Base-by-base conservation (phyloP, 805 yeast species). In the Pichia phayaonensis region DNA sequence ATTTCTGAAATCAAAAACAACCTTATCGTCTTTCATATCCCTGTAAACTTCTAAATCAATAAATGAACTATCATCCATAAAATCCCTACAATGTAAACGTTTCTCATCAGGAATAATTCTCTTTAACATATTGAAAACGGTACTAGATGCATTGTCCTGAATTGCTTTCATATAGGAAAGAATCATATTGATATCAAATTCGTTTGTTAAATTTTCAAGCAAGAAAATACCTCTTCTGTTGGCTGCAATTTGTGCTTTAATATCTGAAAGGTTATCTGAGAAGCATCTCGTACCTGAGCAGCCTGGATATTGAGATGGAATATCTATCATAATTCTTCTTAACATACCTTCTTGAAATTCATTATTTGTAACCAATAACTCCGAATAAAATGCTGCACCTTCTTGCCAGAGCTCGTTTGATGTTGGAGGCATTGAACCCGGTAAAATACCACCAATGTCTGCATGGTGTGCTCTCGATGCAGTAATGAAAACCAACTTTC, bases 381-480 rank as follows among this genome's bases (percentile, higher is more conserved):
- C 90, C 1, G 95, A 83, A 60, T 80, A 76, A 40, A 92, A 88
- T 4, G 87, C 80, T 1, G 96, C 97, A 44, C 97, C 97, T 68
- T 90, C 97, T 62, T 90, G 90, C 73, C 80, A 84, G 40, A 92
- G 68, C 51, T 82, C 81, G 59, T 83, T 87, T 2, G 97, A 88
- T 61, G 84, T 81, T 8, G 97, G 96, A 13, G 97, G 97, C 89
- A 92, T 88, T 0, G 95, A 85, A 1, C 97, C 97, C 1, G 97
- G 96, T 40, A 88, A 69, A 52, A 84, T 80, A 16, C 96, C 95
- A 18, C 97, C 97, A 61, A 92, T 90, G 66, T 90, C 97, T 7
- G 96, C 90, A 68, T 92, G 97, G 68, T 92, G 98, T 1, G 97
- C 97, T 56, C 97, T 75, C 0, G 96, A 84, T 0, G 97, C 97